Conservation (phyloP, 176 grass and related monocot genomes). For the Aechmea fasciata region DNA sequence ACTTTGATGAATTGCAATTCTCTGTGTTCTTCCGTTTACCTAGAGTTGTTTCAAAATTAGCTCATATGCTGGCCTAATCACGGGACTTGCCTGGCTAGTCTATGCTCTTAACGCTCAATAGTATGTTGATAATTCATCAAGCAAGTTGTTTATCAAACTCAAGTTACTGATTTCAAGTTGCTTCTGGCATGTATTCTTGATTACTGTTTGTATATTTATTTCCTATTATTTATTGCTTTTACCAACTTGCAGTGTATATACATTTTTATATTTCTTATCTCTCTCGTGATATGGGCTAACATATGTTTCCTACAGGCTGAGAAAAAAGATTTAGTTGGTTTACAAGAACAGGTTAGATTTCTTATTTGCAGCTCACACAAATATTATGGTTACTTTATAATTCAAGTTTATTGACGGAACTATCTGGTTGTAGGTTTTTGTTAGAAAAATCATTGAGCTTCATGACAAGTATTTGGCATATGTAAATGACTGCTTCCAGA, state of each 20-base stretch:
- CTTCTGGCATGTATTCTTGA: no score
- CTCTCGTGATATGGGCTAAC: neutral
- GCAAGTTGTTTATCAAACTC: no score
- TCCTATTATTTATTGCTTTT: neutral
- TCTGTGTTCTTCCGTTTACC: no score
- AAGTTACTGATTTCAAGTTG: no score
- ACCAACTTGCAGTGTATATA: neutral
- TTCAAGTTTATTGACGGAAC: neutral
- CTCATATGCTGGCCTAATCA: no score
- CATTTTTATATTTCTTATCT: neutral
- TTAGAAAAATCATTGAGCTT: slow-evolving; percentile 92
- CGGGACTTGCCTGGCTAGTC: no score
- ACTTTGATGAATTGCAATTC: no score
- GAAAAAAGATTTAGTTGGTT: slow-evolving; percentile 77
- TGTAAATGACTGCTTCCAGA: slow-evolving; percentile 86
- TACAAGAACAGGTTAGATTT: slow-evolving; percentile 68
- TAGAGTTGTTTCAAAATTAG: no score
- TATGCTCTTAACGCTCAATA: no score
- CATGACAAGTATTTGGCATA: slow-evolving; percentile 95
- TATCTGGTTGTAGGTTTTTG: slow-evolving; percentile 51
- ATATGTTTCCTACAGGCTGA: slow-evolving; percentile 41
- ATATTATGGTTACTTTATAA: neutral
- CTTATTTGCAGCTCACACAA: slow-evolving; percentile 11
- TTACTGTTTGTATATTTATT: no score
- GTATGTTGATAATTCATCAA: no score